These are phyloP conservation scores for Cutaneotrichosporon cyanovorans DNA, from an alignment of 1,284 basidiomycete genomes.

Conservation along the genomic window DNA sequence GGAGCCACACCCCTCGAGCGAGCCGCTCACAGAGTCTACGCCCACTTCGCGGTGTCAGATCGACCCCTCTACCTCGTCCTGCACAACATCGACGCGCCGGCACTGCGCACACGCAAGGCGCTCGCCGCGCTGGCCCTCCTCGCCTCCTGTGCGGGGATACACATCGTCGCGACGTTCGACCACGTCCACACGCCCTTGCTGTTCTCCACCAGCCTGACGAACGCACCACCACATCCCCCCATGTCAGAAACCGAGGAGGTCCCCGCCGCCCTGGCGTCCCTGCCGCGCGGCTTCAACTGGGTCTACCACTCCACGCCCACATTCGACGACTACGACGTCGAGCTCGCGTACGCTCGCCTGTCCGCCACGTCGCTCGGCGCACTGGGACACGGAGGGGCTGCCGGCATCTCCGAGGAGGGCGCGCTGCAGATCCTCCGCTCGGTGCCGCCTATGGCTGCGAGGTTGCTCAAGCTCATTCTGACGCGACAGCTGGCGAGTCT, in stretches of 20 bases:
- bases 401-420: conserved; percentile 66
- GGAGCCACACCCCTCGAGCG: conserved; percentile 50
- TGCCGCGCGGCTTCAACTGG: conserved; percentile 61
- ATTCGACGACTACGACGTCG: conserved; percentile 68
- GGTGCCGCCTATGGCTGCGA: conserved; percentile 77
- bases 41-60: conserved; percentile 51
- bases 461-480: conserved; percentile 63
- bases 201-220: conserved; percentile 49
- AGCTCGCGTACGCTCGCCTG: conserved; percentile 52
- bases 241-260: conserved; percentile 16
- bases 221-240: conserved; percentile 24
- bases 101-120: conserved; percentile 56
- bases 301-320: conserved; percentile 84
- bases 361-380: conserved; percentile 23
- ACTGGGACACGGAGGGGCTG: conserved; percentile 26
- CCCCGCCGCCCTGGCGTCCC: not conserved
- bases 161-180: conserved; percentile 74
- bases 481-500: conserved; percentile 58
- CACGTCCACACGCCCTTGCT: conserved; percentile 71
- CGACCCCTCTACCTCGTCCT: conserved; percentile 64
- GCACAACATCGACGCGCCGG: conserved; percentile 76
- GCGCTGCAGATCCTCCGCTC: conserved; percentile 74
- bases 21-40: conserved; percentile 58
- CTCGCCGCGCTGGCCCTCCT: conserved; percentile 58
- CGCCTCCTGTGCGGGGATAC: conserved; percentile 62